Percentiles rank a stretch among this genome's conserved stretches.
Evolutionary conservation across 768 basidiomycete species (phyloP).

Genomic region (Boletus rubescentipes): DNA sequence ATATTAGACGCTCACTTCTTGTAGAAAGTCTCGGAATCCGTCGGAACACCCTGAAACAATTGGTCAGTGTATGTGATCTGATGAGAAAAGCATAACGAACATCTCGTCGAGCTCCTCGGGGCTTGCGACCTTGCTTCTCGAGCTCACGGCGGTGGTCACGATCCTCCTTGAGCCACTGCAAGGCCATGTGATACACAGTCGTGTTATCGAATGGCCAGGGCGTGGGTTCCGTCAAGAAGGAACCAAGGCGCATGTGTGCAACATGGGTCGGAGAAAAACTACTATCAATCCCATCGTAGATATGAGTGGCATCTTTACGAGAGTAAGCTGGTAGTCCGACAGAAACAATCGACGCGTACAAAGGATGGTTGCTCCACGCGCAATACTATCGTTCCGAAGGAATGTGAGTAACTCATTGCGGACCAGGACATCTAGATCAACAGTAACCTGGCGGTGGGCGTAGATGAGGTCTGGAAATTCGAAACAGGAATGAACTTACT

Average conservation of each 20-base stretch:
- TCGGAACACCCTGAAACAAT: constrained; percentile 50
- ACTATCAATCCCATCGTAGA: constrained; percentile 82
- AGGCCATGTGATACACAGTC: constrained; percentile 66
- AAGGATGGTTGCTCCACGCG: constrained; percentile 82
- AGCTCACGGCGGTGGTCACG: constrained; percentile 60
- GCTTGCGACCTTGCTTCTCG: constrained; percentile 57
- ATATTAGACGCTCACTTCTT: constrained; percentile 54
- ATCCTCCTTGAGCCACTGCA: constrained; percentile 89
- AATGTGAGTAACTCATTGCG: constrained; percentile 88
- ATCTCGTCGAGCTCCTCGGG: constrained; percentile 58
- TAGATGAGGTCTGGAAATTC: background rate
- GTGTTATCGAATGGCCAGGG: constrained; percentile 59
- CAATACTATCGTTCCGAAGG: constrained; percentile 77
- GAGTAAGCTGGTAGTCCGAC: constrained; percentile 5
- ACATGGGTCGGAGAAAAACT: constrained; percentile 88
- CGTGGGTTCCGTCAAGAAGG: constrained; percentile 62
- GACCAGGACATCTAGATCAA: constrained; percentile 95
- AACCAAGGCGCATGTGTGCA: constrained; percentile 86
- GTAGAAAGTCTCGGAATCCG: constrained; percentile 84
- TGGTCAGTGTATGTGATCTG: constrained; percentile 2
- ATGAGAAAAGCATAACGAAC: constrained; percentile 36
- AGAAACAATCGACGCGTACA: constrained; percentile 46
- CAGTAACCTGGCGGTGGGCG: constrained; percentile 67
- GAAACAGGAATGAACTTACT: constrained; percentile 41
- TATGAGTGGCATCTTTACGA: constrained; percentile 85